Percentiles rank a stretch among this genome's conserved stretches.
Evolutionary conservation across 352 stramenopile genomes (phyloP).

Genomic region (Phytophthora sp.): DNA sequence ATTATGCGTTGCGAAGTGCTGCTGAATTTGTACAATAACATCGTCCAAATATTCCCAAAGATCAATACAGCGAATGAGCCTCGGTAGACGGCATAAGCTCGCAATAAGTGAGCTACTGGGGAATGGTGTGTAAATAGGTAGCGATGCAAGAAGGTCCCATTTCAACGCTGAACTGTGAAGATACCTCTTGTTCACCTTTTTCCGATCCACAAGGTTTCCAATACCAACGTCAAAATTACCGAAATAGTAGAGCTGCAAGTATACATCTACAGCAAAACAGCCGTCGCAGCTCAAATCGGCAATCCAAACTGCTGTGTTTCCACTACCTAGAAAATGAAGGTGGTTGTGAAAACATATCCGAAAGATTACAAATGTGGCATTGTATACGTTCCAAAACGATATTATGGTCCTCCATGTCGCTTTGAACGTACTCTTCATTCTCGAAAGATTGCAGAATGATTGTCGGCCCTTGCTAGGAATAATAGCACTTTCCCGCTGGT

Average conservation of each 20-base stretch:
- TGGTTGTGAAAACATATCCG: constrained; percentile 62
- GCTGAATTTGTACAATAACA: constrained; percentile 47
- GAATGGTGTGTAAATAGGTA: constrained; percentile 66
- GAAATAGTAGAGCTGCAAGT: constrained; percentile 77
- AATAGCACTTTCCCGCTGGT: constrained; percentile 49
- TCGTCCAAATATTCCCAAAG: constrained; percentile 50
- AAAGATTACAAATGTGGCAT: constrained; percentile 68
- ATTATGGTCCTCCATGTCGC: constrained; percentile 51
- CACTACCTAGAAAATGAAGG: constrained; percentile 5
- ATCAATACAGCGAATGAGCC: constrained; percentile 45
- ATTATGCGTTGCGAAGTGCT: constrained; percentile 42
- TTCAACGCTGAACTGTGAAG: constrained; percentile 37
- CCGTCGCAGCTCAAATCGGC: constrained; percentile 45
- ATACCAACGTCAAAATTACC: constrained; percentile 50
- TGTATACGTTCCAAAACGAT: constrained; percentile 68
- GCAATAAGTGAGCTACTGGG: constrained; percentile 35
- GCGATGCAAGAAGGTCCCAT: constrained; percentile 45
- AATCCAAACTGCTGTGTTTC: constrained; percentile 27
- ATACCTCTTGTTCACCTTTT: constrained; percentile 50
- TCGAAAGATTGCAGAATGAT: constrained; percentile 5
- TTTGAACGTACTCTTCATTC: not conserved
- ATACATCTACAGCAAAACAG: constrained; percentile 53
- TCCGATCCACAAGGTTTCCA: constrained; percentile 43
- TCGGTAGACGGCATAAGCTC: constrained; percentile 53
- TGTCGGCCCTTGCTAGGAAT: constrained; percentile 2